Conservation (phyloP, 108 stramenopile genomes). For the Pelagomonas calceolata region DNA sequence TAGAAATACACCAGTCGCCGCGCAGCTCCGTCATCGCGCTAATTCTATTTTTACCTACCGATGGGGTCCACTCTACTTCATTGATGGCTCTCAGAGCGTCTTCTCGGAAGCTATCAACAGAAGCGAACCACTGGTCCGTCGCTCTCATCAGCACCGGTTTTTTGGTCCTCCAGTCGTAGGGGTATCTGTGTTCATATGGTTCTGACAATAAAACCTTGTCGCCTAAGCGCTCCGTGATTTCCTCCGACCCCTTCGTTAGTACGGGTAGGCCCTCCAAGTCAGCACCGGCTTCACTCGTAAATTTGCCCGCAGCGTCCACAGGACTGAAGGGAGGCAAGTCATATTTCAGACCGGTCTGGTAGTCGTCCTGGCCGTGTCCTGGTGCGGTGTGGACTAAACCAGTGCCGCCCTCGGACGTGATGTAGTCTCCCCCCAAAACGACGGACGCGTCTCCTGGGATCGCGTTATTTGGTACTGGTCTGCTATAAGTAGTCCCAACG, state of each 20-base stretch:
- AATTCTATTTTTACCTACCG: conserved; percentile 68
- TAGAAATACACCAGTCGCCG: conserved; percentile 95
- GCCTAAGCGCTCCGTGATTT: conserved; percentile 67
- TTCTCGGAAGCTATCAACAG: conserved; percentile 81
- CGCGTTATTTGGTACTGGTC: conserved; percentile 16
- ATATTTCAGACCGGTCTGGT: conserved; percentile 68
- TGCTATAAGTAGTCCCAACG: conserved; percentile 21
- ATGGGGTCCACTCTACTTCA: conserved; percentile 85
- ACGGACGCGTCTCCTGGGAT: conserved; percentile 26
- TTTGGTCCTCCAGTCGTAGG: conserved; percentile 99
- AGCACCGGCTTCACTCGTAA: conserved; percentile 81
- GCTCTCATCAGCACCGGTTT: conserved; percentile 96
- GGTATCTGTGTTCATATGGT: conserved; percentile 94
- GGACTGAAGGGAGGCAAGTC: conserved; percentile 70
- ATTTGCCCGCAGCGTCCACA: conserved; percentile 83
- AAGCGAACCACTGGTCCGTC: conserved; percentile 98
- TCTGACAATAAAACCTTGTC: conserved; percentile 69
- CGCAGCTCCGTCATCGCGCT: conserved; percentile 61
- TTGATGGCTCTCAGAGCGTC: conserved; percentile 73
- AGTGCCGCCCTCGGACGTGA: conserved; percentile 93
- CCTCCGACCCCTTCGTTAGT: conserved; percentile 72
- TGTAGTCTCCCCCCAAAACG: conserved; percentile 89
- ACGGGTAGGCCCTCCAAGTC: conserved; percentile 68
- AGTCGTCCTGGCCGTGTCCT: conserved; percentile 98
- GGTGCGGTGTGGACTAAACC: conserved; percentile 98